phyloP scores from a whole-genome alignment of 2,329 filamentous ascomycete genomes.

The Lachnellula subtilissima region DNA sequence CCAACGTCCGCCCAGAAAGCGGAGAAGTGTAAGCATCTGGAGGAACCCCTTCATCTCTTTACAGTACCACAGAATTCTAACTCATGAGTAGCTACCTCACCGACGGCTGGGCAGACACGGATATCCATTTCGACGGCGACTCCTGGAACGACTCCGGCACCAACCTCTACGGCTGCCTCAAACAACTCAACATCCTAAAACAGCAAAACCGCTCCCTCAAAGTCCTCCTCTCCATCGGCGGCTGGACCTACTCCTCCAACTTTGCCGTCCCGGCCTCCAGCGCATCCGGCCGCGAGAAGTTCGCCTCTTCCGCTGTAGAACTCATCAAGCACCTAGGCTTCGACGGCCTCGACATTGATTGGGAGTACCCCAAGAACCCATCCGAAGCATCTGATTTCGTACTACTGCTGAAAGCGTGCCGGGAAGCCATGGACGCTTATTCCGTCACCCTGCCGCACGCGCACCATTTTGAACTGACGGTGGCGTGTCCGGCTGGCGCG shows the following conservation, averaged over 20 bases:
- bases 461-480: slow-evolving; percentile 58
- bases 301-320: slow-evolving; percentile 69
- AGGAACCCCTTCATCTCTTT: neutral
- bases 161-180: slow-evolving; percentile 84
- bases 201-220: slow-evolving; percentile 77
- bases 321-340: slow-evolving; percentile 79
- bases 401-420: slow-evolving; percentile 51
- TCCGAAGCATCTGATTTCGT: slow-evolving; percentile 55
- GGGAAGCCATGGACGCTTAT: slow-evolving; percentile 55
- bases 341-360: slow-evolving; percentile 64
- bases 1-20: slow-evolving; percentile 71
- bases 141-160: slow-evolving; percentile 67
- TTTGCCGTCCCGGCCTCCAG: slow-evolving; percentile 74
- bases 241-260: slow-evolving; percentile 87
- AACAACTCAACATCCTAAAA: slow-evolving; percentile 84
- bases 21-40: slow-evolving; percentile 63
- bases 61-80: slow-evolving; percentile 4
- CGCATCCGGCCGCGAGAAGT: slow-evolving; percentile 60
- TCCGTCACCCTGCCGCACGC: slow-evolving; percentile 35
- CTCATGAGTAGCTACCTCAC: slow-evolving; percentile 42
- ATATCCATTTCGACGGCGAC: slow-evolving; percentile 57
- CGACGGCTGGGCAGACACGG: slow-evolving; percentile 58
- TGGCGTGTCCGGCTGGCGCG: slow-evolving; percentile 59
- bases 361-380: slow-evolving; percentile 58
- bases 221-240: slow-evolving; percentile 79